Conservation (phyloP, 768 basidiomycete genomes). For the Leccinum obscurum region DNA sequence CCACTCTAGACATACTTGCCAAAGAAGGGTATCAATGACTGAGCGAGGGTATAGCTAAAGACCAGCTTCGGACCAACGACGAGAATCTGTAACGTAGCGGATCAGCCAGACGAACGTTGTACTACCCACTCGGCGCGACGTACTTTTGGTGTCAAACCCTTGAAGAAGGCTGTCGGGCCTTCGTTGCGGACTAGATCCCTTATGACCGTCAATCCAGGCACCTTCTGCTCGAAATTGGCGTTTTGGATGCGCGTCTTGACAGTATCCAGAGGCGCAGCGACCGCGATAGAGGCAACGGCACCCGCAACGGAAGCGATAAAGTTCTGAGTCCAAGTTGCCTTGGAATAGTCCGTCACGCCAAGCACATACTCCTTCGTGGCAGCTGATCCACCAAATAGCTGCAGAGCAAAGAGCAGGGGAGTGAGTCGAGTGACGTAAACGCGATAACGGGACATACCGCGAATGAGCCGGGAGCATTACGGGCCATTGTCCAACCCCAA, state of each 20-base stretch:
- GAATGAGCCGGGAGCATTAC: conserved; percentile 95
- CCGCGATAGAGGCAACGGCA: conserved; percentile 92
- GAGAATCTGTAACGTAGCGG: conserved; percentile 58
- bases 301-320: conserved; percentile 94
- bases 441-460: conserved; percentile 58
- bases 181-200: conserved; percentile 87
- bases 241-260: conserved; percentile 99
- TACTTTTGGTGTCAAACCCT: conserved; percentile 96
- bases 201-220: conserved; percentile 76
- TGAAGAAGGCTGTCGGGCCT: conserved; percentile 85
- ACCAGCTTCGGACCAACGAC: conserved; percentile 98
- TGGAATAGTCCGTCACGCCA: conserved; percentile 84
- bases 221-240: conserved; percentile 91
- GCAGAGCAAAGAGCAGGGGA: not conserved
- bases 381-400: conserved; percentile 98
- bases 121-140: conserved; percentile 14
- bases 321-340: conserved; percentile 97
- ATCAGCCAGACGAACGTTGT: conserved; percentile 4
- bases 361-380: conserved; percentile 92
- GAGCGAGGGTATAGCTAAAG: conserved; percentile 97
- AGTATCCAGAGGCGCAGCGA: conserved; percentile 93
- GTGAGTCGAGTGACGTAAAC: not conserved
- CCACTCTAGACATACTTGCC: conserved; percentile 69
- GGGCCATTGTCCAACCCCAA: conserved; percentile 98
- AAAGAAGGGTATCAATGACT: conserved; percentile 92